Evolutionary conservation across 116 monocot genomes (phyloP).

Genomic region (Cymodocea nodosa): DNA sequence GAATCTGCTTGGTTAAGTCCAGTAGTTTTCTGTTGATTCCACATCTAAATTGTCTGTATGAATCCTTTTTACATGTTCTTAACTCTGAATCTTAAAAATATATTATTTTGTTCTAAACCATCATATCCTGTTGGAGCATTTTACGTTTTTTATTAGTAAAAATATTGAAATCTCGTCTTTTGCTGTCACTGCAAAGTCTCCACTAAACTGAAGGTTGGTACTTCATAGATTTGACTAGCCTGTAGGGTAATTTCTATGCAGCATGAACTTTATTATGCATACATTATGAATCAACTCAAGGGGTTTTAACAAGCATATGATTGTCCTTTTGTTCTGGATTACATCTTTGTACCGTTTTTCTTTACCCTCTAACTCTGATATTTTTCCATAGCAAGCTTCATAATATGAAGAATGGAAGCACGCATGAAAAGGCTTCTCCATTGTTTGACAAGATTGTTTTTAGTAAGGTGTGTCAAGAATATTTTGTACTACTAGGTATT

Average conservation of each 20-base stretch:
- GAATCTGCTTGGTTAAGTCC: neutral
- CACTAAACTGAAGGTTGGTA: too few relatives aligned
- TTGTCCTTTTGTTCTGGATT: neutral
- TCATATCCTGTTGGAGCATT: neutral
- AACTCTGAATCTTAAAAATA: neutral
- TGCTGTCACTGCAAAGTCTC: neutral
- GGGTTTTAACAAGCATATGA: neutral
- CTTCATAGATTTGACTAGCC: neutral
- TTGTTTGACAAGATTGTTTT: conserved; percentile 68
- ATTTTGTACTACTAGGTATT: neutral
- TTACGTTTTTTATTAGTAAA: neutral
- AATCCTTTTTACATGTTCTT: neutral
- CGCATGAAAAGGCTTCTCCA: conserved; percentile 60
- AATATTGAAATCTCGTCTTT: neutral
- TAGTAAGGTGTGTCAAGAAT: conserved; percentile 32
- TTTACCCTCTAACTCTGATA: neutral
- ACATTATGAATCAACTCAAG: neutral
- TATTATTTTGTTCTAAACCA: neutral
- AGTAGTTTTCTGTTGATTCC: neutral
- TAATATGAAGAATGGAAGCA: conserved; percentile 60
- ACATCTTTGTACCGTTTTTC: neutral
- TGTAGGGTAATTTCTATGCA: neutral
- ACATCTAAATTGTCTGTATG: neutral
- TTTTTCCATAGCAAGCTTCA: conserved; percentile 38
- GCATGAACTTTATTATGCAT: neutral